These are phyloP conservation scores for Kuraishia cidri DNA, from an alignment of 805 yeast genomes.

Conservation along the genomic window DNA sequence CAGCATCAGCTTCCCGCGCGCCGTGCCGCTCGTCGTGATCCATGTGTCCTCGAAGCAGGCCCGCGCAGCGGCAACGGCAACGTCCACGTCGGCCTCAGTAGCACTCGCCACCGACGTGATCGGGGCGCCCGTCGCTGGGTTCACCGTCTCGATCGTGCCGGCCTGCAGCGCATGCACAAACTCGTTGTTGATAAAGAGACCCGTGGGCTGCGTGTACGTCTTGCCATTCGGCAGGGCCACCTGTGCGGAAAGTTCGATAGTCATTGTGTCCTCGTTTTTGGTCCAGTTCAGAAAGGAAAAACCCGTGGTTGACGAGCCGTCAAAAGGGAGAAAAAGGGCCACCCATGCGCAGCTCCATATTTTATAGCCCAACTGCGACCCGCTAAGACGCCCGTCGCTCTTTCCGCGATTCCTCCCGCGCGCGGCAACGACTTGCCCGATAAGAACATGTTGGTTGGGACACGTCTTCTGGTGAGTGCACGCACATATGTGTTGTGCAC, in stretches of 20 bases:
- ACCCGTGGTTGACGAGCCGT: too few species aligned
- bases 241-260: neutral
- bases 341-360: too few species aligned
- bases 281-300: too few species aligned
- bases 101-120: constrained; percentile 40
- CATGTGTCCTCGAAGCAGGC: constrained; percentile 34
- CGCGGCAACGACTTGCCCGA: too few species aligned
- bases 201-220: constrained; percentile 47
- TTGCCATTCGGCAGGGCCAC: constrained; percentile 33
- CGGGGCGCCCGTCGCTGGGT: constrained; percentile 41
- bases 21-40: constrained; percentile 32
- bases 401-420: too few species aligned
- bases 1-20: constrained; percentile 28
- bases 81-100: constrained; percentile 34
- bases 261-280: too few species aligned
- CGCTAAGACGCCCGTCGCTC: too few species aligned
- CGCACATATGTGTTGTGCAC: too few species aligned
- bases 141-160: constrained; percentile 28
- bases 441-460: too few species aligned
- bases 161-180: constrained; percentile 28
- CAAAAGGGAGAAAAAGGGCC: too few species aligned
- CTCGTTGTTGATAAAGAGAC: constrained; percentile 52
- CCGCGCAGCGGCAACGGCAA: constrained; percentile 41
- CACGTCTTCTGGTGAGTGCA: too few species aligned
- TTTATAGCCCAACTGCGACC: too few species aligned